Evolutionary conservation across 768 basidiomycete species (phyloP).

Genomic region (Rhodotorula babjevae): DNA sequence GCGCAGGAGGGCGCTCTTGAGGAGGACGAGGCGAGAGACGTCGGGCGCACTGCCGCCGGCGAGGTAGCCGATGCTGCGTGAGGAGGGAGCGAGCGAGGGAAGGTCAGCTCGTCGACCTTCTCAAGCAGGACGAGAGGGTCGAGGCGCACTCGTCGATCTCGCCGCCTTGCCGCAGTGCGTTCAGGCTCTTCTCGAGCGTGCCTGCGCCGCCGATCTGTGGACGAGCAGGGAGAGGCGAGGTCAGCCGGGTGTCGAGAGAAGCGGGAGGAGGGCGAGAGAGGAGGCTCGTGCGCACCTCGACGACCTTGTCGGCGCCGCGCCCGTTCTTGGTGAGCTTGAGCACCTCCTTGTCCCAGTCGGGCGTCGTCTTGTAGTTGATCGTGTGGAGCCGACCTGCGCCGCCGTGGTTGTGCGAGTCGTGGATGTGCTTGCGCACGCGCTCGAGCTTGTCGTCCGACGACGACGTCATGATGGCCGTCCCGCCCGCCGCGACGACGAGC

Average conservation of each 20-base stretch:
- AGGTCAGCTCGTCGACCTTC: constrained; percentile 51
- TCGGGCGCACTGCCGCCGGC: constrained; percentile 38
- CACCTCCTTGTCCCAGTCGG: constrained; percentile 59
- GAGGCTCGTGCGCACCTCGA: constrained; percentile 43
- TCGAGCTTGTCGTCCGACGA: constrained; percentile 62
- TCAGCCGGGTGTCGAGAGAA: too few relatives aligned
- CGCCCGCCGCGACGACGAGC: constrained; percentile 60
- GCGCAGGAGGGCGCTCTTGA: constrained; percentile 46
- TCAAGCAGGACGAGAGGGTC: constrained; percentile 43
- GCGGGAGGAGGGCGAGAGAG: neutral
- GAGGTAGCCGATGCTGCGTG: constrained; percentile 55
- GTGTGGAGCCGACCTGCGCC: constrained; percentile 43
- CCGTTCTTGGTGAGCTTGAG: constrained; percentile 8
- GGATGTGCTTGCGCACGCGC: constrained; percentile 53
- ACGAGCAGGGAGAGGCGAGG: too few relatives aligned
- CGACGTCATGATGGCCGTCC: constrained; percentile 62
- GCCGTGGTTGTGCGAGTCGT: constrained; percentile 43
- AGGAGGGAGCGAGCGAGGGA: constrained; percentile 39
- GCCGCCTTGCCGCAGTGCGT: neutral
- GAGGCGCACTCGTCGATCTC: constrained; percentile 23
- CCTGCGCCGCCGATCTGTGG: constrained; percentile 56
- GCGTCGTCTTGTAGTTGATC: constrained; percentile 61
- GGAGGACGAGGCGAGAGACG: neutral
- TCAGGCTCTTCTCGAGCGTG: constrained; percentile 51
- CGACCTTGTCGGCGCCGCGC: constrained; percentile 34